Percentiles rank a stretch among this genome's conserved stretches.
phyloP scores from a whole-genome alignment of 805 yeast genomes.

The Candida railenensis region DNA sequence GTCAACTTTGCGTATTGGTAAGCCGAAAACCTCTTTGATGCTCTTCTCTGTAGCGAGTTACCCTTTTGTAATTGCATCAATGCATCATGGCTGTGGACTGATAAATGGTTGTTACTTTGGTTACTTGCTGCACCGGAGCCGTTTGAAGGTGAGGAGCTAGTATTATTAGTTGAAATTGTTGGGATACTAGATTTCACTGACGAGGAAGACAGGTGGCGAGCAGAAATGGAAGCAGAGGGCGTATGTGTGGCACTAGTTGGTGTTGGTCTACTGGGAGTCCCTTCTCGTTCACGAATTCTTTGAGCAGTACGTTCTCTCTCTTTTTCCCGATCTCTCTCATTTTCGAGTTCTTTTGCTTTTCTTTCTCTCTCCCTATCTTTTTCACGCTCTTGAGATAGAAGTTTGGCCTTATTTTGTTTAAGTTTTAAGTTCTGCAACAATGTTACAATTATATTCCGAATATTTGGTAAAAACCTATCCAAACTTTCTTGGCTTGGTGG shows the following conservation, averaged over 20 bases:
- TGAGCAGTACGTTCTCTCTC: background rate
- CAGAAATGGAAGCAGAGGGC: background rate
- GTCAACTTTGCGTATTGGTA: conserved; percentile 83
- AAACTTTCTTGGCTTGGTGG: conserved; percentile 80
- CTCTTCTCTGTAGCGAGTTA: conserved; percentile 83
- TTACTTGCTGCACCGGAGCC: background rate
- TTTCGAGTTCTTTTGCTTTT: background rate
- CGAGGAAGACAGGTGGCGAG: background rate
- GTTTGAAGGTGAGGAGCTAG: background rate
- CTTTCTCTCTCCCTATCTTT: conserved; percentile 4
- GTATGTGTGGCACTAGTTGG: conserved; percentile 9
- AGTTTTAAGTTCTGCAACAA: conserved; percentile 75
- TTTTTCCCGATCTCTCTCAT: conserved; percentile 1
- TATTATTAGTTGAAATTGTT: background rate
- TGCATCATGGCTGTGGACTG: conserved; percentile 45
- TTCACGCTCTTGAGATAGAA: conserved; percentile 24
- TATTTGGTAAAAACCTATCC: conserved; percentile 77
- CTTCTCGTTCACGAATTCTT: background rate
- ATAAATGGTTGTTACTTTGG: background rate
- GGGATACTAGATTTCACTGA: background rate
- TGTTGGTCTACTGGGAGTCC: conserved; percentile 6
- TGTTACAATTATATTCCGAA: conserved; percentile 81
- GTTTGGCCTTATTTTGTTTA: conserved; percentile 63
- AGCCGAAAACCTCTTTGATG: conserved; percentile 91
- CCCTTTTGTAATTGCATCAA: conserved; percentile 77